Evolutionary conservation across 495 filamentous ascomycete genomes (phyloP).

Genomic region (Aspergillus cristatus): DNA sequence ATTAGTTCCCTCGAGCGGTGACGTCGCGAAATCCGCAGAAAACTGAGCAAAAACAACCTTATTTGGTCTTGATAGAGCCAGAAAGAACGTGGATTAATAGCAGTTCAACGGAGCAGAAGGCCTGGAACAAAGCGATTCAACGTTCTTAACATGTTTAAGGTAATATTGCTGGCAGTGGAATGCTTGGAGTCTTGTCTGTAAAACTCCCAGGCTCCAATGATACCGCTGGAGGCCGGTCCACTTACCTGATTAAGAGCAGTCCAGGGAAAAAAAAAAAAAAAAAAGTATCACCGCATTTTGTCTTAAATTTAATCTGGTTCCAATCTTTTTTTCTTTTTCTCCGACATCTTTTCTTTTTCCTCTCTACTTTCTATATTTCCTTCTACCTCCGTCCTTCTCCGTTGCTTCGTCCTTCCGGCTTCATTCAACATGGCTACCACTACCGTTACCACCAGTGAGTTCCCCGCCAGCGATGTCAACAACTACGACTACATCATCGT

Average conservation of each 20-base stretch:
- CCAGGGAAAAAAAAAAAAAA: slow-evolving; percentile 6
- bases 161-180: too few species aligned
- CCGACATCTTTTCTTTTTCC: not conserved
- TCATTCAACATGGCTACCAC: slow-evolving; percentile 29
- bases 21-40: too few species aligned
- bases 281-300: slow-evolving; percentile 2
- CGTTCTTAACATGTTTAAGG: too few species aligned
- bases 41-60: too few species aligned
- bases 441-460: slow-evolving; percentile 46
- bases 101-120: too few species aligned
- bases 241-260: too few species aligned
- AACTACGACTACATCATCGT: slow-evolving; percentile 81
- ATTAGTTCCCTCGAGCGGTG: too few species aligned
- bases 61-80: not conserved
- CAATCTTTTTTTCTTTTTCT: slow-evolving; percentile 1
- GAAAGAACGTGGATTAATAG: not conserved
- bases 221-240: too few species aligned
- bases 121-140: too few species aligned
- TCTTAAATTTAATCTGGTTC: slow-evolving; percentile 1
- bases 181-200: too few species aligned
- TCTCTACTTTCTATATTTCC: slow-evolving; percentile 2
- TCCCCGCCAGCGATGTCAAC: slow-evolving; percentile 49
- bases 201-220: slow-evolving; percentile 1
- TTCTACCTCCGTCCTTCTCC: not conserved
- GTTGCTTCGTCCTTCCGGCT: not conserved